A percentile compares a stretch with the other conserved stretches of the same genome.
phyloP scores from a whole-genome alignment of 2,329 filamentous ascomycete genomes.

The Botryosphaeria dothidea region DNA sequence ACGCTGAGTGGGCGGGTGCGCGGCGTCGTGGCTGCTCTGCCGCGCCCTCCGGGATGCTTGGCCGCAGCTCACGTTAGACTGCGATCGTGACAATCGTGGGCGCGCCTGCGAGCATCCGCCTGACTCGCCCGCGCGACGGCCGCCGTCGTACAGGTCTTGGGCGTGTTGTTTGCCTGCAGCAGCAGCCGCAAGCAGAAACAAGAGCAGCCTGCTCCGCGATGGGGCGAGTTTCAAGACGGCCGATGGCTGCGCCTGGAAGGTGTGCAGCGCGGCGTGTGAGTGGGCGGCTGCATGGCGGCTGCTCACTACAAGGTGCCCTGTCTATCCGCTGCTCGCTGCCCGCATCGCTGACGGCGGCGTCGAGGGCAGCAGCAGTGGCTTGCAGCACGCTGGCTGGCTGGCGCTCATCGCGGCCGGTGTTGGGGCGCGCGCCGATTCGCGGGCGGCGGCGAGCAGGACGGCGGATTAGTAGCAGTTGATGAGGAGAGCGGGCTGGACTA shows the following conservation, averaged over 20 bases:
- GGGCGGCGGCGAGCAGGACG: neutral
- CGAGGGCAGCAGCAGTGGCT: neutral
- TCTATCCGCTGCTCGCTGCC: neutral
- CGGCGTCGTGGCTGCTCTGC: neutral
- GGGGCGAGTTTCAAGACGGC: neutral
- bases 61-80: neutral
- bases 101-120: neutral
- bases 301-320: neutral
- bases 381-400: neutral
- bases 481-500: neutral
- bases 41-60: neutral
- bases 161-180: neutral
- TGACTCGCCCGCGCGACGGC: neutral
- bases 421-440: slow-evolving; percentile 1
- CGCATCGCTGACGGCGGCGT: neutral
- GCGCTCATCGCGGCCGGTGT: neutral
- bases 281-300: neutral
- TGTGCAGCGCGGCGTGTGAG: neutral
- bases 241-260: neutral
- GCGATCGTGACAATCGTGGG: neutral
- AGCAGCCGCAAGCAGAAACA: slow-evolving; percentile 12
- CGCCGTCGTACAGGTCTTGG: neutral
- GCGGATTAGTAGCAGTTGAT: neutral
- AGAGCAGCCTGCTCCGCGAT: neutral
- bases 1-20: neutral